Evolutionary conservation across 2,329 filamentous ascomycete genomes (phyloP), one percentile per base, ranked within the genome.

Genomic region (Venturia carpophila): DNA sequence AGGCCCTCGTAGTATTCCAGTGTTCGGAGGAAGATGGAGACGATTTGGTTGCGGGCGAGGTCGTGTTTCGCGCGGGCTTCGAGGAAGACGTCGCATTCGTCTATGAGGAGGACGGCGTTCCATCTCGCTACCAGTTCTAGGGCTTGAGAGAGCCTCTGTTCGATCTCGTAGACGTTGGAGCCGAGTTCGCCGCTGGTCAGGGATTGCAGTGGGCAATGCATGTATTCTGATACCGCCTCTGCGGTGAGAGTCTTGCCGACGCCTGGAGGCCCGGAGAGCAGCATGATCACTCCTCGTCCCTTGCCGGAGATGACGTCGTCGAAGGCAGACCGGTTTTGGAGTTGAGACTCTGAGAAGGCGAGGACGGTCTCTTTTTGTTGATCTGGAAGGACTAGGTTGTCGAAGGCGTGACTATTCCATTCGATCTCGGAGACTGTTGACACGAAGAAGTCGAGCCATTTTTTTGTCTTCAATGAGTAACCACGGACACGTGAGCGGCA

Each of bases 81-180:
- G 13, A 87, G 79, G 72, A 84, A 86, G 21, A 85, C 82, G 64
- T 86, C 84, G 3, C 82, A 83, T 71, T 87, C 84, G 70, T 86
- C 83, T 5, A 86, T 75, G 2, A 86, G 76, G 7, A 84, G 76
- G 6, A 85, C 76, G 43, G 78, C 82, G 21, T 77, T 78, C 72
- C 79, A 83, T 6, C 77, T 78, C 71, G 79, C 78, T 47, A 75
- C 82, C 3, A 83, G 75, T 56, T 78, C 70, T 10, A 83, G 74
- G 11, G 68, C n/a, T 42, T 42, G 11, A n/a, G 67, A 65, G 21
- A 69, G 64, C 63, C 65, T 61, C 41, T 55, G n/a, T 17, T 64
- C 34, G 60, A 69, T 65, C 41, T 64, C 60, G 19, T 62, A 37
- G 3, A 45, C 67, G 42, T 62, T 66, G 52, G 43, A 42, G 11